Evolutionary conservation across 2,329 filamentous ascomycete species (phyloP).

Genomic region (Fusarium aywerte): DNA sequence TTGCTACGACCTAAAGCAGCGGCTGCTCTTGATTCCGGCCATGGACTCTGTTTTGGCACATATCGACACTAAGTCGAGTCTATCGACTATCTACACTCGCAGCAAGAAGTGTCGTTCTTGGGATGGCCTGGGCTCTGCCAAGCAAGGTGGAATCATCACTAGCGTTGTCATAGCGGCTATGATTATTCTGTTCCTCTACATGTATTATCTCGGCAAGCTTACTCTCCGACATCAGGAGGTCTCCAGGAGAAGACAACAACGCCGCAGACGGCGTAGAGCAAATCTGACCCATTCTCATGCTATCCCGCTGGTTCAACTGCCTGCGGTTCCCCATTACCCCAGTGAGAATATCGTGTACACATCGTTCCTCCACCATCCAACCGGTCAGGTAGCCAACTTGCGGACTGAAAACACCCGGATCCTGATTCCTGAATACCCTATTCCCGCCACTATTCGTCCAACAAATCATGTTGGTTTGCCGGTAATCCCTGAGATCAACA

Average conservation of each 20-base stretch:
- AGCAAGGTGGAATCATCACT: conserved; percentile 56
- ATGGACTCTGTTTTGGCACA: neutral
- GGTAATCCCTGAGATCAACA: neutral
- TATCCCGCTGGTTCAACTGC: conserved; percentile 27
- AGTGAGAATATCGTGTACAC: conserved; percentile 30
- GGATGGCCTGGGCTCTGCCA: conserved; percentile 52
- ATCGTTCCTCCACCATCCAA: conserved; percentile 27
- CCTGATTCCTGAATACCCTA: conserved; percentile 9
- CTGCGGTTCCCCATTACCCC: conserved; percentile 26
- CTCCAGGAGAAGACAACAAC: conserved; percentile 8
- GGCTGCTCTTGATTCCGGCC: neutral
- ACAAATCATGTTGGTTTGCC: neutral
- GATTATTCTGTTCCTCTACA: conserved; percentile 47
- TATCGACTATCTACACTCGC: neutral
- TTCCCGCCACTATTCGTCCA: conserved; percentile 1
- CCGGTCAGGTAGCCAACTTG: neutral
- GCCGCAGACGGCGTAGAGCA: neutral
- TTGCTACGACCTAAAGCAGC: neutral
- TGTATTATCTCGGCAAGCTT: conserved; percentile 51
- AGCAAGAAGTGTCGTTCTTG: conserved; percentile 49
- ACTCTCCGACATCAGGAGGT: conserved; percentile 31
- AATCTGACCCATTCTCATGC: neutral
- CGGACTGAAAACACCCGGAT: neutral
- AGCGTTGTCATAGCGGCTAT: conserved; percentile 48
- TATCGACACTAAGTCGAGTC: neutral